Percentiles rank a stretch among this genome's conserved stretches.
These are phyloP conservation scores for Leccinellum luteum DNA, from an alignment of 768 basidiomycete genomes.

Conservation along the genomic window DNA sequence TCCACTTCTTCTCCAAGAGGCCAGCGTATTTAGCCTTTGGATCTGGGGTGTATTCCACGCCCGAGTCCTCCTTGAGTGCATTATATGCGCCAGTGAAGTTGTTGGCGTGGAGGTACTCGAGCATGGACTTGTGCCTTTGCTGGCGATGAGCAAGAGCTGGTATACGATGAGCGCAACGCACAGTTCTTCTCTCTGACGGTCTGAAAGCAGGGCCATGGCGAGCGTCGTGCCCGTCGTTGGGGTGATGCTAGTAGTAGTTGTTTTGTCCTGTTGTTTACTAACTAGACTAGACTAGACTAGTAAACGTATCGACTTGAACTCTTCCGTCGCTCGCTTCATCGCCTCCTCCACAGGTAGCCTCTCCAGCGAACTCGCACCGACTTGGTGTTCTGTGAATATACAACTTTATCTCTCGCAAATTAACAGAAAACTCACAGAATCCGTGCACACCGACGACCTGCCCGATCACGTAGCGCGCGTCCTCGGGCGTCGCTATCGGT, in stretches of 20 bases:
- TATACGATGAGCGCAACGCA: constrained; percentile 28
- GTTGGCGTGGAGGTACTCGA: constrained; percentile 70
- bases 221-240: neutral
- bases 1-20: constrained; percentile 97
- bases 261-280: constrained; percentile 33
- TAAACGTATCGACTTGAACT: constrained; percentile 29
- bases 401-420: neutral
- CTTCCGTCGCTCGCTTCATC: constrained; percentile 16
- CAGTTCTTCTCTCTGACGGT: constrained; percentile 48
- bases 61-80: constrained; percentile 52
- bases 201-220: constrained; percentile 43
- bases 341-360: constrained; percentile 25
- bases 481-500: constrained; percentile 24
- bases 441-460: constrained; percentile 18
- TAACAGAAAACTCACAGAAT: constrained; percentile 19
- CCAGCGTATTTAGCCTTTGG: constrained; percentile 85
- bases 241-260: constrained; percentile 8
- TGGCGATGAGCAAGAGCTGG: constrained; percentile 10
- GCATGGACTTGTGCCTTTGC: constrained; percentile 73
- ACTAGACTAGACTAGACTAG: no score
- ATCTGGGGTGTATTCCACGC: constrained; percentile 71
- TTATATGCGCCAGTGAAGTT: constrained; percentile 63
- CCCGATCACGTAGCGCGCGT: constrained; percentile 21
- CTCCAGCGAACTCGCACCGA: constrained; percentile 29
- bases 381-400: no score